Percentiles rank a stretch among this genome's conserved stretches.
Evolutionary conservation across 2,329 filamentous ascomycete species (phyloP).

Genomic region (Arthrobotrys sphaeroides): DNA sequence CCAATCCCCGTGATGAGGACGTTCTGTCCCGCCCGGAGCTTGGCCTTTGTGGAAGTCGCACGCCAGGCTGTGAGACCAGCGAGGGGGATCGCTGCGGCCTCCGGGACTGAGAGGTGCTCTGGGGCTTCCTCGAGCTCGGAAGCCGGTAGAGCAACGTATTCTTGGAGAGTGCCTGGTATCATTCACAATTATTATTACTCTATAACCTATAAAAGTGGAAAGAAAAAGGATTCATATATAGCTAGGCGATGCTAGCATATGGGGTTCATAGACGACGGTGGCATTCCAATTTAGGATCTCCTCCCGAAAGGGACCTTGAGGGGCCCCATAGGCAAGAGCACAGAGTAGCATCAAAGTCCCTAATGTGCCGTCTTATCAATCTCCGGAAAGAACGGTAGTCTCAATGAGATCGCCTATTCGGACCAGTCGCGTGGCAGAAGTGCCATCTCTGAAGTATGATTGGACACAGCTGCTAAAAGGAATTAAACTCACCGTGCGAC

Average conservation of each 20-base stretch:
- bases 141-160: slow-evolving; percentile 75
- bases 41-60: slow-evolving; percentile 81
- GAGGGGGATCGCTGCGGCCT: slow-evolving; percentile 85
- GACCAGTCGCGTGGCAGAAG: slow-evolving; percentile 53
- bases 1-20: slow-evolving; percentile 90
- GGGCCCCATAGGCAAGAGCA: slow-evolving; percentile 21
- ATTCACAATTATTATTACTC: not conserved
- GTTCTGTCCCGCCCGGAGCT: slow-evolving; percentile 73
- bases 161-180: slow-evolving; percentile 74
- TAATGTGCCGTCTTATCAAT: slow-evolving; percentile 48
- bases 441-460: slow-evolving; percentile 33
- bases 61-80: slow-evolving; percentile 90
- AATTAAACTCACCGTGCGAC: slow-evolving; percentile 59
- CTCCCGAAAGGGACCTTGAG: slow-evolving; percentile 19
- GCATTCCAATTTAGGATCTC: slow-evolving; percentile 46
- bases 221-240: slow-evolving; percentile 45
- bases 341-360: not conserved
- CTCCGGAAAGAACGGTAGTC: slow-evolving; percentile 32
- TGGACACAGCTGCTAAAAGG: slow-evolving; percentile 13
- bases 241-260: slow-evolving; percentile 16
- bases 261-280: slow-evolving; percentile 27
- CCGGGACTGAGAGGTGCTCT: slow-evolving; percentile 73
- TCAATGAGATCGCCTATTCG: slow-evolving; percentile 38
- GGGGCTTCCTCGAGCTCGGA: slow-evolving; percentile 80
- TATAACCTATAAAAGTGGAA: not conserved